Evolutionary conservation across 305 asterid species (phyloP), one percentile per base, ranked within the genome.

Genomic region (Fraxinus paxiana): DNA sequence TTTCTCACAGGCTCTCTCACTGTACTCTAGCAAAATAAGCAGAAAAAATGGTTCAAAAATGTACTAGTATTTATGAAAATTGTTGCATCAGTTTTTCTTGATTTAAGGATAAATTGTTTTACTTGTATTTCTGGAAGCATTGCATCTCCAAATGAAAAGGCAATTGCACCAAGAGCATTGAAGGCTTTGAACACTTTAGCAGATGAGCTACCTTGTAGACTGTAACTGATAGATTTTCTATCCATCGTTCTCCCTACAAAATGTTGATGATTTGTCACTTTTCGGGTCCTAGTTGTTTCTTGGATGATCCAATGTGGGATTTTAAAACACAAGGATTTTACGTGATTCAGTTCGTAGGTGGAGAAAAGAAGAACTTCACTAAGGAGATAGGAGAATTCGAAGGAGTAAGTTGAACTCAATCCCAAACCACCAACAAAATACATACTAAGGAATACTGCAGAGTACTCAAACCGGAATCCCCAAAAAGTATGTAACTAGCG

Each of bases 41-140:
- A 77, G 7, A 12, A 61, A 41, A 75, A 65, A 35, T 51, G 77
- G 38, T 30, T 78, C 77, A 72, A 12, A 18, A n/a, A 18, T 17
- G 3, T 33, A 34, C 33, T 8, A 4, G 0, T 9, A 73, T 17
- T 73, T 5, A 10, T 18, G 5, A 43, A 7, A 30, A 20, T 15
- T 33, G 54, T 15, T 0, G 54, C 6, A 35, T 12, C 43, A 6
- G 4, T 0, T 2, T 31, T n/a, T 72, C 31, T 15, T 48, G n/a
- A 73, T 33, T 17, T 8, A 18, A 38, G 37, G 54, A 10, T 37
- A 43, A 34, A 41, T 30, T 13, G 9, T 56, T 46, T 83, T 83
- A 89, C 94, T 79, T 90, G 94, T 43, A 90, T 89, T 83, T 90
- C 94, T 18, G 92, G 94, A 82, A 90, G 94, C 91, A 90, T 90